phyloP scores from a whole-genome alignment of 108 stramenopile species.

The Cyclostephanos tholiformis region DNA sequence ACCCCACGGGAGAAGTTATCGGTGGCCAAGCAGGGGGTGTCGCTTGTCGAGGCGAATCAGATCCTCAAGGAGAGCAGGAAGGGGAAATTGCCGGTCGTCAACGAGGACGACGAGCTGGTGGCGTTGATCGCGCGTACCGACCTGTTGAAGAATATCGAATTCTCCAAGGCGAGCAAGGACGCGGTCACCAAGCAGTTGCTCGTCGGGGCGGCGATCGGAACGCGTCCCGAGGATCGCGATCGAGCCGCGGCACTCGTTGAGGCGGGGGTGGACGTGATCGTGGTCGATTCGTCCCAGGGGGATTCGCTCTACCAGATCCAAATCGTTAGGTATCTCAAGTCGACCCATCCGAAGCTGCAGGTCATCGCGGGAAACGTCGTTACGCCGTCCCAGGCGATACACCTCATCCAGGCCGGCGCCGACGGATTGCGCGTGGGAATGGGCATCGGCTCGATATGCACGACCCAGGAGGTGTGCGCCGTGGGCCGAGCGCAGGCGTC shows the following conservation, averaged over 20 bases:
- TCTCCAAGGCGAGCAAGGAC: constrained; percentile 95
- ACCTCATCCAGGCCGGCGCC: constrained; percentile 98
- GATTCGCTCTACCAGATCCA: constrained; percentile 99
- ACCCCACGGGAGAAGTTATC: constrained; percentile 81
- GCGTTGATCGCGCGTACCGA: constrained; percentile 98
- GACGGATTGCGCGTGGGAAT: constrained; percentile 99
- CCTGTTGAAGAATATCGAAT: constrained; percentile 98
- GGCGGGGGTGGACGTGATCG: constrained; percentile 98
- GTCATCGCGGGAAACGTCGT: constrained; percentile 99
- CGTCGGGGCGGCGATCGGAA: constrained; percentile 98
- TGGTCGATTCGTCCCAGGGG: constrained; percentile 99
- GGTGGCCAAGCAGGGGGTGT: constrained; percentile 92
- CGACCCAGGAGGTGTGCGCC: constrained; percentile 99
- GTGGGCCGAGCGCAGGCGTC: constrained; percentile 99
- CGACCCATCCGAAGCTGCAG: constrained; percentile 81
- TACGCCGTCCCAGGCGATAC: constrained; percentile 93
- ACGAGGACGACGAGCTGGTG: constrained; percentile 94
- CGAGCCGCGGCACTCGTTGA: constrained; percentile 89
- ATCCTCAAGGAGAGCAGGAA: constrained; percentile 96
- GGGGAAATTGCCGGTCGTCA: constrained; percentile 98
- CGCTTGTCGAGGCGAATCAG: constrained; percentile 94
- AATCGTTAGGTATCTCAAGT: constrained; percentile 93
- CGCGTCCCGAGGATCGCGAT: constrained; percentile 95
- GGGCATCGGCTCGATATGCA: constrained; percentile 99
- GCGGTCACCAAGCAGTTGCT: constrained; percentile 93